A percentile compares a stretch with the other conserved stretches of the same genome.
These are phyloP conservation scores for Kodamaea sp. DNA, from an alignment of 1,139 yeast species.

Conservation along the genomic window DNA sequence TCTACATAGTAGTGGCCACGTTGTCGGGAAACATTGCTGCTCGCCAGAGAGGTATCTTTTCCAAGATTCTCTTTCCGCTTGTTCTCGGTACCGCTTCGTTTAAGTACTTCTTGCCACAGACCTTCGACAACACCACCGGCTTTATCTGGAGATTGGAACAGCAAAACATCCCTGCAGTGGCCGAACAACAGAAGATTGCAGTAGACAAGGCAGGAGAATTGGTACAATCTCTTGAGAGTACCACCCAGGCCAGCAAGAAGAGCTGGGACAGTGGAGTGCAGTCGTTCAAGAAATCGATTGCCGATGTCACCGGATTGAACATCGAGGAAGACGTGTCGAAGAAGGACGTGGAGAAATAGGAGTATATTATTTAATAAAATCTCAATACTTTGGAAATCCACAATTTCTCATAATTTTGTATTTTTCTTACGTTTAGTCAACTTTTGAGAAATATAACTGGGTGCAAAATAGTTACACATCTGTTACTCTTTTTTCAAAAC, in stretches of 20 bases:
- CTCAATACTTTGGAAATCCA: too few relatives aligned
- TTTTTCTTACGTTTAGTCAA: too few relatives aligned
- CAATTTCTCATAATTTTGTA: too few relatives aligned
- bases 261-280: conserved; percentile 43
- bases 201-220: conserved; percentile 49
- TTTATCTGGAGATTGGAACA: conserved; percentile 71
- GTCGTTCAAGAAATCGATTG: conserved; percentile 49
- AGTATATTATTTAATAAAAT: too few relatives aligned
- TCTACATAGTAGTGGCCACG: conserved; percentile 72
- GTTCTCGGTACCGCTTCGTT: conserved; percentile 70
- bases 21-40: conserved; percentile 80
- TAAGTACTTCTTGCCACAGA: conserved; percentile 73
- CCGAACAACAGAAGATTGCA: conserved; percentile 60
- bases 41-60: conserved; percentile 64
- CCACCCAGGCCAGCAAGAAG: conserved; percentile 39
- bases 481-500: too few relatives aligned
- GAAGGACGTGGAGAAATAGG: conserved; percentile 25
- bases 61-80: conserved; percentile 64
- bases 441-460: too few relatives aligned
- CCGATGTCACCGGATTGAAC: conserved; percentile 67
- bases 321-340: conserved; percentile 63
- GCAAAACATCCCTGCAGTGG: conserved; percentile 62
- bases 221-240: conserved; percentile 39
- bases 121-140: conserved; percentile 64
- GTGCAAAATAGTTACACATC: too few relatives aligned